A percentile compares a stretch with the other conserved stretches of the same genome.
Conservation (phyloP, 2,329 filamentous ascomycete species). For the Juglanconis oblonga region DNA sequence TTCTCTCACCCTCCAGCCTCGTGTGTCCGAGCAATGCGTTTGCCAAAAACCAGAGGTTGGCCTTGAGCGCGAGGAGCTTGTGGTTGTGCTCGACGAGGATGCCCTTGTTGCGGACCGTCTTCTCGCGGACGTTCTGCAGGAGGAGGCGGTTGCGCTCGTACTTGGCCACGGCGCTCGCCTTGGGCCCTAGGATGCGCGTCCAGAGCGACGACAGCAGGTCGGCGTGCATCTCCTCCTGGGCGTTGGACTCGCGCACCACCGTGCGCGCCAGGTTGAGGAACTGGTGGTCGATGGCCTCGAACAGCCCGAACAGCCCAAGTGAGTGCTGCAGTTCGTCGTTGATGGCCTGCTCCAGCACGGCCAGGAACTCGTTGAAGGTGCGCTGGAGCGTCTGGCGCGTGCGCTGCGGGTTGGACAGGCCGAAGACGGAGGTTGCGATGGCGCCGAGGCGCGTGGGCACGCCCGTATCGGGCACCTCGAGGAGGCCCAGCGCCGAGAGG, state of each 20-base stretch:
- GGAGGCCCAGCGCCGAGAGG: constrained; percentile 61
- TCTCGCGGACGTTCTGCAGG: constrained; percentile 73
- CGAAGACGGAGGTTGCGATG: constrained; percentile 71
- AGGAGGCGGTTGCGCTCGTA: constrained; percentile 87
- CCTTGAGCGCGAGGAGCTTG: constrained; percentile 77
- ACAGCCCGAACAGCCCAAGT: constrained; percentile 79
- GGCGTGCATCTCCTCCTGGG: constrained; percentile 75
- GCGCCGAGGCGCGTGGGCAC: constrained; percentile 66
- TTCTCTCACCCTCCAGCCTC: background rate
- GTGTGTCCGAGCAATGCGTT: background rate
- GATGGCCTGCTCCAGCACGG: constrained; percentile 85
- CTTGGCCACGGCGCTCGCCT: constrained; percentile 74
- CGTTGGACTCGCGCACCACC: constrained; percentile 78
- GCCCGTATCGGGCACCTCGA: constrained; percentile 50
- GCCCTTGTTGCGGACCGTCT: constrained; percentile 83
- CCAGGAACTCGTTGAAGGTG: constrained; percentile 84
- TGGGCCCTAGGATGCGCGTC: constrained; percentile 78
- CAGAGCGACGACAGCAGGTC: constrained; percentile 83
- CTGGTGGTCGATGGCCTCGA: constrained; percentile 85
- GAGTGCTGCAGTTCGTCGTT: constrained; percentile 78
- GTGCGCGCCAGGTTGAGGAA: constrained; percentile 85
- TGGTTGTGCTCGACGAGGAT: constrained; percentile 84
- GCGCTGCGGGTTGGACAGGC: constrained; percentile 75
- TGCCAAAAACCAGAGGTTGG: constrained; percentile 57
- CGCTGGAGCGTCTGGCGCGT: constrained; percentile 78